phyloP scores from a whole-genome alignment of 2,329 filamentous ascomycete species.

The Aspergillus novofumigatus region DNA sequence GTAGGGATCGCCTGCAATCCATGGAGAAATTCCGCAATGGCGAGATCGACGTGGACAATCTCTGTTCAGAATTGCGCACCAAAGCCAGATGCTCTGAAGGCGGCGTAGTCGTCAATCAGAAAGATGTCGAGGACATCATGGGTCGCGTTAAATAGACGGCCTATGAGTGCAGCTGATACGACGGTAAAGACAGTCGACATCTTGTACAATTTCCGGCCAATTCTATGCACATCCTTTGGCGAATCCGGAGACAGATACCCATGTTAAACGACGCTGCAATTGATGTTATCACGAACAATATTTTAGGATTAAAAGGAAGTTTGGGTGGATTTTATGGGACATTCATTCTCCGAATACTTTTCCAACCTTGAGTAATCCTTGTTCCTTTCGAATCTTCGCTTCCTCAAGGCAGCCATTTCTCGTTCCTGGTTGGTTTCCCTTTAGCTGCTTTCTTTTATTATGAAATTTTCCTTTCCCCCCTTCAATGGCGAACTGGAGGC shows the following conservation, averaged over 20 bases:
- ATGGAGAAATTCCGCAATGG: conserved; percentile 85
- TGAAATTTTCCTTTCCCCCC: not conserved
- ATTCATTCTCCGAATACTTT: not conserved
- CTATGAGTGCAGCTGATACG: conserved; percentile 10
- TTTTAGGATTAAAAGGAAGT: conserved; percentile 1
- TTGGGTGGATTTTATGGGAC: not conserved
- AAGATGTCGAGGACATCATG: conserved; percentile 79
- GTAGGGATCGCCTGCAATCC: conserved; percentile 82
- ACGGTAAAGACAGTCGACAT: conserved; percentile 11
- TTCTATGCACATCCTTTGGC: not conserved
- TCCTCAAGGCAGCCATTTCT: not conserved
- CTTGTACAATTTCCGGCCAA: not conserved
- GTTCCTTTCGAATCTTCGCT: not conserved
- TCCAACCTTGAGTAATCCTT: not conserved
- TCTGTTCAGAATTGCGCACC: conserved; percentile 88
- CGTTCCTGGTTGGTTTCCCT: not conserved
- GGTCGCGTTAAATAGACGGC: conserved; percentile 34
- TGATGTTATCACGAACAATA: conserved; percentile 12
- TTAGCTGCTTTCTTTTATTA: not conserved
- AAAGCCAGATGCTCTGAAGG: conserved; percentile 92
- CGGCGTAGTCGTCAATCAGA: conserved; percentile 83
- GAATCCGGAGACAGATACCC: conserved; percentile 22
- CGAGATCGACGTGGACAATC: conserved; percentile 86
- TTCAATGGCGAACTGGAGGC: not conserved
- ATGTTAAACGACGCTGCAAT: conserved; percentile 13